These are phyloP conservation scores for Lodderomyces parapsilosis DNA, from an alignment of 1,139 yeast genomes.

Conservation along the genomic window DNA sequence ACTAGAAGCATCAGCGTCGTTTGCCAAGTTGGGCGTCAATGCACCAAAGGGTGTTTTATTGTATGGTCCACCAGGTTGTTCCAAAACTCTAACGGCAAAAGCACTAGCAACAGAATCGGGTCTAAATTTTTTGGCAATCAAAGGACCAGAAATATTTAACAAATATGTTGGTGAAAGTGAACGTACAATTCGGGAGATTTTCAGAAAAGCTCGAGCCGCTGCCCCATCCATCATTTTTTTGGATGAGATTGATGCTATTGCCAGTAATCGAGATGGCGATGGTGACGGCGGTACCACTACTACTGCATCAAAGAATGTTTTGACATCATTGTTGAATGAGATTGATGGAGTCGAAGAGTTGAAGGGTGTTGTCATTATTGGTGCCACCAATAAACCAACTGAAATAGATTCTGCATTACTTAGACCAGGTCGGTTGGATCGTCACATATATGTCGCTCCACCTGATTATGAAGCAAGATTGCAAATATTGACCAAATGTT, in stretches of 20 bases:
- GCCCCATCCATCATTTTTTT: slow-evolving; percentile 90
- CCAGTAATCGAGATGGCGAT: slow-evolving; percentile 64
- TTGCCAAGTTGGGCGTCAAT: slow-evolving; percentile 70
- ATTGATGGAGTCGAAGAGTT: slow-evolving; percentile 95
- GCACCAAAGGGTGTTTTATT: slow-evolving; percentile 91
- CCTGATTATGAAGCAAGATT: slow-evolving; percentile 80
- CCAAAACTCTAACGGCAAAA: slow-evolving; percentile 90
- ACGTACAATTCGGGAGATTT: slow-evolving; percentile 82
- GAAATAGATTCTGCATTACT: slow-evolving; percentile 87
- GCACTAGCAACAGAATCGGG: slow-evolving; percentile 96
- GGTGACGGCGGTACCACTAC: slow-evolving; percentile 20
- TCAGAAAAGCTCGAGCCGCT: slow-evolving; percentile 89
- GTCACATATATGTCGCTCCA: slow-evolving; percentile 89
- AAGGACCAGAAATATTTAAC: slow-evolving; percentile 93
- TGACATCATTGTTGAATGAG: slow-evolving; percentile 86
- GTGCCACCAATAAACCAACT: slow-evolving; percentile 94
- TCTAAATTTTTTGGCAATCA: slow-evolving; percentile 85
- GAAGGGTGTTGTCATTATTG: slow-evolving; percentile 88
- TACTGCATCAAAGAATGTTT: slow-evolving; percentile 73
- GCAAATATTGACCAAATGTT: slow-evolving; percentile 70
- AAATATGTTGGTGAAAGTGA: slow-evolving; percentile 96
- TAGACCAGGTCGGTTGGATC: slow-evolving; percentile 91
- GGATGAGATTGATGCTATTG: slow-evolving; percentile 92
- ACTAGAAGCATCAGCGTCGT: slow-evolving; percentile 76
- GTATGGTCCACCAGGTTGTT: slow-evolving; percentile 97